Evolutionary conservation across 768 basidiomycete species (phyloP), one percentile per base, ranked within the genome.

Genomic region (Boletus rufocinnamomeus): DNA sequence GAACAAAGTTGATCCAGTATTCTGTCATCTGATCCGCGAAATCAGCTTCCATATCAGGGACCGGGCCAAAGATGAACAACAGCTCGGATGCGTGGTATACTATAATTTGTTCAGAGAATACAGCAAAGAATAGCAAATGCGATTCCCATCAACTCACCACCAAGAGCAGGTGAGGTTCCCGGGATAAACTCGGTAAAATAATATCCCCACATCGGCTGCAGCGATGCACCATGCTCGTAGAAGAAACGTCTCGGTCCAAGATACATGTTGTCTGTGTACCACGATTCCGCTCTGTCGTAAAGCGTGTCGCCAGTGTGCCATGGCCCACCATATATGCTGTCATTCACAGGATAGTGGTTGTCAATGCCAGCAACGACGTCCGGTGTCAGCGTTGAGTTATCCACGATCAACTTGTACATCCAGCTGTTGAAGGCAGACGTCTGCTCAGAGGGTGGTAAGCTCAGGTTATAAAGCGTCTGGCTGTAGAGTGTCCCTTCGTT

Each of bases 241-340:
- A 85, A 81, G 45, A 80, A 71, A 40, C 84, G 72, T 32, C 84
- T 65, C 0, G 82, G 76, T 0, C 79, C 75, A 34, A 85, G 71
- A 66, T 77, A 87, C 81, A 84, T 85, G 52, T 76, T 72, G 59
- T 82, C 83, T 1, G 81, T 82, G 61, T 86, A 87, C 80, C 82
- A 87, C 0, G 84, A 75, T 46, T 70, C 80, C 0, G 76, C 80
- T 46, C 84, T 69, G 62, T 86, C 84, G 54, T 82, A 86, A 8
- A 86, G 72, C 10, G 79, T 80, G 65, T 86, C 83, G 0, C 85
- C 84, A 0, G 83, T 86, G 56, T 81, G 79, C 72, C 84, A 85
- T 0, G 79, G 76, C 1, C 78, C 79, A 4, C 84, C 83, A 4
- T 78, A 66, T 3, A 74, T 64, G 3, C 77, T 72, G 51, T 82